Conservation (phyloP, 768 basidiomycete genomes). For the Nevesoporus exiguus region DNA sequence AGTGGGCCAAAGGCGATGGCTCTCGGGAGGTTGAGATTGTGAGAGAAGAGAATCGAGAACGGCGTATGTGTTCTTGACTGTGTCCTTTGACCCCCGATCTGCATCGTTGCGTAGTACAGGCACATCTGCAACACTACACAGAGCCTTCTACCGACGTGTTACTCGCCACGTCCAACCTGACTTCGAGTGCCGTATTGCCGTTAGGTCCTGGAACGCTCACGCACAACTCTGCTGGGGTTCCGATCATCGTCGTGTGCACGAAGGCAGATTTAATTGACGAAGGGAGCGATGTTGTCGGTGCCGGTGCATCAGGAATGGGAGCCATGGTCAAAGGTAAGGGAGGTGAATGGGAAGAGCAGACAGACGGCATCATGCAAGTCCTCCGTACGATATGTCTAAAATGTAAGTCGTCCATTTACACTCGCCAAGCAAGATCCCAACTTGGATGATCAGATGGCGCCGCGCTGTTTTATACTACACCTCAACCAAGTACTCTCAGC, state of each 20-base stretch:
- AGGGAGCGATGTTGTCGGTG: slow-evolving; percentile 60
- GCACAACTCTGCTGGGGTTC: slow-evolving; percentile 81
- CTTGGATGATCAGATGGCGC: slow-evolving; percentile 71
- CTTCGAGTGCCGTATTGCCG: slow-evolving; percentile 68
- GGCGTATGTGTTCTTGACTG: slow-evolving; percentile 50
- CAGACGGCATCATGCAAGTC: slow-evolving; percentile 94
- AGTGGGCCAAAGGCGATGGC: slow-evolving; percentile 67
- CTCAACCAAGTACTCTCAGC: slow-evolving; percentile 68
- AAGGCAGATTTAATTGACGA: slow-evolving; percentile 94
- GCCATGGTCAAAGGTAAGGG: slow-evolving; percentile 91
- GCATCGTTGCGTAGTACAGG: slow-evolving; percentile 58
- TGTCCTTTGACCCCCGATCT: neutral
- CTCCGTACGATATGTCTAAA: slow-evolving; percentile 88
- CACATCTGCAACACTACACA: slow-evolving; percentile 84
- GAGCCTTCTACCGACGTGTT: slow-evolving; percentile 72
- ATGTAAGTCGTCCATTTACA: slow-evolving; percentile 52
- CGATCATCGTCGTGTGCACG: slow-evolving; percentile 86
- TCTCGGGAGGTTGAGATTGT: slow-evolving; percentile 70
- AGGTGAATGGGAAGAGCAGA: slow-evolving; percentile 91
- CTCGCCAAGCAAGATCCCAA: neutral
- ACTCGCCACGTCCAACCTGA: slow-evolving; percentile 56
- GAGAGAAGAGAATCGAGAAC: slow-evolving; percentile 78
- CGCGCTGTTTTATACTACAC: slow-evolving; percentile 86
- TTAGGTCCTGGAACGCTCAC: slow-evolving; percentile 83
- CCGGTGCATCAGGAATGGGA: slow-evolving; percentile 78